These are phyloP conservation scores for Pleurotus djamor DNA, from an alignment of 768 basidiomycete genomes.

Conservation along the genomic window DNA sequence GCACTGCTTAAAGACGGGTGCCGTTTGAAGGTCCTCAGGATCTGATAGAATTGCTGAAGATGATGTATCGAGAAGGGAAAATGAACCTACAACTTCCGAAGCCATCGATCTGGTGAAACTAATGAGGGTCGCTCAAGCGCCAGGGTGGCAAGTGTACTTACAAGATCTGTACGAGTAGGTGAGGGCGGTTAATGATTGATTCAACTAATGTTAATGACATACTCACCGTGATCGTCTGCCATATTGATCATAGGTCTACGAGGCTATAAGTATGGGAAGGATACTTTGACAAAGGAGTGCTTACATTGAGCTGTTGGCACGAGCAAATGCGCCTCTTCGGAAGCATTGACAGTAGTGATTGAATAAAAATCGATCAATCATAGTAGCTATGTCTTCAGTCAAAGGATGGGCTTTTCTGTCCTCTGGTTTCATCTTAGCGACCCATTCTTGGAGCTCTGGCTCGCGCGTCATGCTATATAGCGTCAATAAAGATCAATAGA, in stretches of 20 bases:
- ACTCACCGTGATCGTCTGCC: slow-evolving; percentile 83
- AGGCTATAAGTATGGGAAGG: neutral
- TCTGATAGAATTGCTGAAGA: slow-evolving; percentile 38
- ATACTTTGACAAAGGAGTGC: slow-evolving; percentile 4
- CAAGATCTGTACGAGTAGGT: slow-evolving; percentile 14
- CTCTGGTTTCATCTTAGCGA: slow-evolving; percentile 53
- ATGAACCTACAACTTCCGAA: slow-evolving; percentile 73
- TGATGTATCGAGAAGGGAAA: neutral
- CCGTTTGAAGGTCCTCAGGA: slow-evolving; percentile 74
- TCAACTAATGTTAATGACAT: slow-evolving; percentile 15
- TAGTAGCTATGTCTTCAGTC: slow-evolving; percentile 66
- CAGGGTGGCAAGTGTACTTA: slow-evolving; percentile 15
- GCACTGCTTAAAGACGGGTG: slow-evolving; percentile 72
- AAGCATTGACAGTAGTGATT: slow-evolving; percentile 89
- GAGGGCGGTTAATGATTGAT: neutral
- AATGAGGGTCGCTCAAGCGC: neutral
- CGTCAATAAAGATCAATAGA: neutral
- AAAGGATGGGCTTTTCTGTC: slow-evolving; percentile 59
- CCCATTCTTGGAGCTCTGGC: slow-evolving; percentile 88
- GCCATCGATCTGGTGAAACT: slow-evolving; percentile 62
- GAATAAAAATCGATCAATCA: slow-evolving; percentile 88
- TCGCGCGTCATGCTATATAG: slow-evolving; percentile 70
- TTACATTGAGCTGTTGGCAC: slow-evolving; percentile 90
- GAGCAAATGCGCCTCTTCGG: slow-evolving; percentile 85
- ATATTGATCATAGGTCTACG: slow-evolving; percentile 86